Evolutionary conservation across 2,329 filamentous ascomycete genomes (phyloP).

Genomic region (Phaeosphaeriaceae sp.): DNA sequence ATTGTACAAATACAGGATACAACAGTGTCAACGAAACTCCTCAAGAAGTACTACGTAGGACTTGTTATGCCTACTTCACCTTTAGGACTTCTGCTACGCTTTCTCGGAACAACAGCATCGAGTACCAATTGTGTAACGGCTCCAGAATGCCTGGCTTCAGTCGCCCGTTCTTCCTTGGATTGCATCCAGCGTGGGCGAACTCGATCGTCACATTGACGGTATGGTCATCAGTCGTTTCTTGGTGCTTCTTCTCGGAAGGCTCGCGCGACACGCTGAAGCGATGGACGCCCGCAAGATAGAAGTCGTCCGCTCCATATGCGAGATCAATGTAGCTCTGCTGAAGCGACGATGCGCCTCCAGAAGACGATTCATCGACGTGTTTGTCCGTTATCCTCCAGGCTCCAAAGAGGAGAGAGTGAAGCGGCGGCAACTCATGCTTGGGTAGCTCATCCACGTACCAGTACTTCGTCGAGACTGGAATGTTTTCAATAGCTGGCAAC

Average conservation of each 20-base stretch:
- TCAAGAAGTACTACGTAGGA: background rate
- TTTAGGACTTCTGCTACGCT: constrained; percentile 3
- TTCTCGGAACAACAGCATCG: constrained; percentile 8
- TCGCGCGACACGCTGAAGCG: constrained; percentile 9
- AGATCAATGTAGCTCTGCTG: constrained; percentile 7
- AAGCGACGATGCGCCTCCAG: background rate
- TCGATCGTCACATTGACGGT: background rate
- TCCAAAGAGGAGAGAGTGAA: constrained; percentile 4
- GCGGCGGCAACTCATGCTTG: background rate
- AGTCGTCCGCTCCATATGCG: constrained; percentile 8
- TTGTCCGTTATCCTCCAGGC: background rate
- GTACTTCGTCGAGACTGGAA: constrained; percentile 5
- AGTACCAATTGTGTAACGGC: constrained; percentile 11
- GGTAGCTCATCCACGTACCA: constrained; percentile 2
- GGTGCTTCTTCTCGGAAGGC: background rate
- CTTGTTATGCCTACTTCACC: background rate
- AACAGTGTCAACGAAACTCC: background rate
- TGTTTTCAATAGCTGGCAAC: background rate
- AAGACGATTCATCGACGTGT: background rate
- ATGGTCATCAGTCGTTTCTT: background rate
- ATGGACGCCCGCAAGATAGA: constrained; percentile 12
- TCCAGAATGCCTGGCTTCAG: constrained; percentile 1
- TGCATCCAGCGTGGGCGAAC: constrained; percentile 7
- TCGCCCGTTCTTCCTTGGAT: constrained; percentile 13
- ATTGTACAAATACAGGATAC: background rate